Percentiles rank a stretch among this genome's conserved stretches.
phyloP scores from a whole-genome alignment of 2,329 filamentous ascomycete genomes.

The Hypoxylon sp. region DNA sequence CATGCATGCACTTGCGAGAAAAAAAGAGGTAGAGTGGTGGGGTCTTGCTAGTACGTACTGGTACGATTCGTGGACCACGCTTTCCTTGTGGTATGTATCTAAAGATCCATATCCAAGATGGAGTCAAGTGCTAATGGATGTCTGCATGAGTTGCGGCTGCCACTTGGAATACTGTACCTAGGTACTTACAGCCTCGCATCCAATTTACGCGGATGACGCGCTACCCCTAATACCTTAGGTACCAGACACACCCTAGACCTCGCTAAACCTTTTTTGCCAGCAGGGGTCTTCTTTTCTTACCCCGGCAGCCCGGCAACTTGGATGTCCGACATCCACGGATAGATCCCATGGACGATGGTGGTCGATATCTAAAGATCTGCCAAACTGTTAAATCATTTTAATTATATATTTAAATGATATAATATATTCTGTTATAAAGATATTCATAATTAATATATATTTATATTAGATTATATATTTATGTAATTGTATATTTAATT shows the following conservation, averaged over 20 bases:
- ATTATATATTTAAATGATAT: no score
- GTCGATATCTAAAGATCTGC: no score
- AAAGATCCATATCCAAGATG: conserved; percentile 25
- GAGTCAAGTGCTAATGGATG: conserved; percentile 23
- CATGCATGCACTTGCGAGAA: conserved; percentile 3
- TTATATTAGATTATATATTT: no score
- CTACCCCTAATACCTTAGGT: neutral
- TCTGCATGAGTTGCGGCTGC: conserved; percentile 33
- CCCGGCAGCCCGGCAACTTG: neutral
- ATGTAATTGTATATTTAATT: no score
- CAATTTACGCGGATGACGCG: conserved; percentile 42
- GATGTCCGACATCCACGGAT: neutral
- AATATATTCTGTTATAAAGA: no score
- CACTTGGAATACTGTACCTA: conserved; percentile 12
- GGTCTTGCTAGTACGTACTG: conserved; percentile 24
- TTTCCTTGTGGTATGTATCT: conserved; percentile 26
- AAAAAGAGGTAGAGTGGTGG: conserved; percentile 17
- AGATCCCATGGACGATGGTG: no score
- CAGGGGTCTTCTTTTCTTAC: neutral
- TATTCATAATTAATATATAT: no score
- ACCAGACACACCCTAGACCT: conserved; percentile 8
- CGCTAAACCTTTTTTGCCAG: conserved; percentile 9
- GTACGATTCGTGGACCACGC: conserved; percentile 29
- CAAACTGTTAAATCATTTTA: no score
- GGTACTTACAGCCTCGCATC: conserved; percentile 25